phyloP scores from a whole-genome alignment of 257 asterid species.

The Solanum okadae region DNA sequence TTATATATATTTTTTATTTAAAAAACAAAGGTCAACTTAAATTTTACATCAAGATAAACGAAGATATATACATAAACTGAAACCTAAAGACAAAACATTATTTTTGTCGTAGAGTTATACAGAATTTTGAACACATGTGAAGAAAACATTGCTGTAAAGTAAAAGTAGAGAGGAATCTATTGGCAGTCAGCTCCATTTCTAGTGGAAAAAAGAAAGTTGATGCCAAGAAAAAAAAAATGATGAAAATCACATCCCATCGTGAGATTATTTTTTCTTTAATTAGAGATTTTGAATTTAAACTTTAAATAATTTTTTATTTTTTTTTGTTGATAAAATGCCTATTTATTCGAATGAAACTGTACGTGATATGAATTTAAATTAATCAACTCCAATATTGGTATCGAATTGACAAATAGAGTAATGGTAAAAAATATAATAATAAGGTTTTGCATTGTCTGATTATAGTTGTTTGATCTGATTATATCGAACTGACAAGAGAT shows the following conservation, averaged over 20 bases:
- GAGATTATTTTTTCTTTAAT: no score
- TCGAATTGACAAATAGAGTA: neutral
- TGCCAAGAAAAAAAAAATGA: neutral
- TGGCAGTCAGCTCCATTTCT: neutral
- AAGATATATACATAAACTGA: neutral
- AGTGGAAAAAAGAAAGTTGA: neutral
- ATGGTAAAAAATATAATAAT: neutral
- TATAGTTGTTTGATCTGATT: neutral
- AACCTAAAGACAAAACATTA: neutral
- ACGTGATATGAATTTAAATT: no score
- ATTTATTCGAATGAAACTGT: no score
- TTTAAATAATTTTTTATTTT: no score
- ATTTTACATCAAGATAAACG: neutral
- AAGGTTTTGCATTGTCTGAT: neutral
- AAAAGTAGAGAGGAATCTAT: neutral
- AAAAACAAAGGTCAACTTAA: neutral
- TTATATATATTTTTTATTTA: neutral
- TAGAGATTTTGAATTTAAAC: no score
- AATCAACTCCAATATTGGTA: neutral
- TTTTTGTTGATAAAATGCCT: no score
- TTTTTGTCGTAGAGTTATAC: neutral
- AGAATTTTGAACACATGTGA: neutral
- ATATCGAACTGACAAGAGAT: neutral
- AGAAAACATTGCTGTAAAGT: neutral
- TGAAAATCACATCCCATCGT: slow-evolving; percentile 6